Base-by-base conservation (phyloP, 139 green algal genomes). In the Parachlorella kessleri region DNA sequence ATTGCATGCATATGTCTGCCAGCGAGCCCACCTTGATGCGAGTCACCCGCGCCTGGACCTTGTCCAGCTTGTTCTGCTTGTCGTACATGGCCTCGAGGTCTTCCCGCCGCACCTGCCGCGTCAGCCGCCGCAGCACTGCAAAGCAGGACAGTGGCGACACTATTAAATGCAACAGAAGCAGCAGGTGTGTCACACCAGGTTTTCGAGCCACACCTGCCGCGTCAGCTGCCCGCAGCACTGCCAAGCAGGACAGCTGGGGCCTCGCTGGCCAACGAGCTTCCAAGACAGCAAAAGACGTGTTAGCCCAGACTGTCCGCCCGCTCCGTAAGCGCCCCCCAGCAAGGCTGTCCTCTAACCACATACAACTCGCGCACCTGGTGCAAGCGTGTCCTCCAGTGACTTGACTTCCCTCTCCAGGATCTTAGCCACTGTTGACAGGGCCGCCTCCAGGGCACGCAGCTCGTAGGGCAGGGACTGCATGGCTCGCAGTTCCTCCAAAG, bases 71-170 rank as follows among this genome's bases (percentile, higher is more conserved):
- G 53, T 75, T 81, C 23, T 76, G 76, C 9, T 63, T 70, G 3
- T 81, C 76, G n/a, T 81, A 81, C 53, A 81, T 30, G 23, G 53
- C 30, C 76, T 81, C 76, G 66, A 81, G 35, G 53, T 81, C 76
- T 28, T 48, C n/a, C 5, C 76, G 76, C 3, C 42, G 21, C 36
- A 81, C 76, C 26, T 33, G 37, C 32, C 75, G 66, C 35, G 63
- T 30, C 65, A 81, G 65, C 41, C 75, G 75, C 8, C 39, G 63
- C 75, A 81, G 75, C 48, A 81, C 75, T 74, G 75, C 40, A 64
- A 2, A 6, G 33, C 21, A 54, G 72, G 36, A 32, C n/a, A n/a
- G n/a, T n/a, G n/a, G n/a, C n/a, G n/a, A n/a, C n/a, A n/a, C n/a
- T n/a, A n/a, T n/a, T n/a, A n/a, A n/a, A n/a, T n/a, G n/a, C n/a